A percentile compares a stretch with the other conserved stretches of the same genome.
phyloP scores from a whole-genome alignment of 2,329 filamentous ascomycete genomes.

The Epichloe amarillans region DNA sequence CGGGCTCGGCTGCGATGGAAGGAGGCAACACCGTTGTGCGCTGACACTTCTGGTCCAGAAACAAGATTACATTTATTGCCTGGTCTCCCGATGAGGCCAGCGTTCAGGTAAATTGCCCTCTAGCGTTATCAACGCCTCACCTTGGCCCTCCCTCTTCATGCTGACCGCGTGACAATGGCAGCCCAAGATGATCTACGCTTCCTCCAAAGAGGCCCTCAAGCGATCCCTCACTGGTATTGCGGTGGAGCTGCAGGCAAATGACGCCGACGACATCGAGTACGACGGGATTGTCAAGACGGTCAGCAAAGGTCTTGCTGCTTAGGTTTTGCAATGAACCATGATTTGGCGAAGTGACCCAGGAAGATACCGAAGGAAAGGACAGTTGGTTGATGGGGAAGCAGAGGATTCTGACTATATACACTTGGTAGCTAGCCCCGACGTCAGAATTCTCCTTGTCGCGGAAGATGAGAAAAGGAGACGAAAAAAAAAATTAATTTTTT shows the following conservation, averaged over 20 bases:
- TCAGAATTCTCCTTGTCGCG: neutral
- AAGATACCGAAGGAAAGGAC: neutral
- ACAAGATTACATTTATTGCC: conserved; percentile 67
- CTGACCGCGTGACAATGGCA: conserved; percentile 19
- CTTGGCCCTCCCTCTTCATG: neutral
- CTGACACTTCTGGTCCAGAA: conserved; percentile 30
- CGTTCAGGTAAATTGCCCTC: conserved; percentile 45
- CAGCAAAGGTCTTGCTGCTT: conserved; percentile 47
- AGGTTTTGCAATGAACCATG: conserved; percentile 11
- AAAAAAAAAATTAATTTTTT: no score
- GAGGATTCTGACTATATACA: conserved; percentile 1
- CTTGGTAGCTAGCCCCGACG: conserved; percentile 2
- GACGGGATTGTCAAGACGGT: conserved; percentile 54
- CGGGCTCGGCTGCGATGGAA: no score
- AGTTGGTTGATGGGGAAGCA: neutral
- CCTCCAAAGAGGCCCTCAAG: conserved; percentile 79
- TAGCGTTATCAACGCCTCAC: conserved; percentile 4
- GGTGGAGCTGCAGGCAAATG: conserved; percentile 71
- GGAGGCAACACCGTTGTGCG: neutral
- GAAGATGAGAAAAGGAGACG: neutral
- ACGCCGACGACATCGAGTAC: conserved; percentile 69
- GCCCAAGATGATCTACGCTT: conserved; percentile 85
- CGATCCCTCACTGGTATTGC: conserved; percentile 63
- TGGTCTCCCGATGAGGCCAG: conserved; percentile 74
- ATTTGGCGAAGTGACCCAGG: neutral